Percentiles rank a stretch among this genome's conserved stretches.
Conservation (phyloP, 129 eudicot genomes). For the Helianthus annuus region HanXRQr2.0-SUNRISE NC_035446.2:98035775-98036274, state of each 20-base stretch:
- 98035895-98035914: conserved; percentile 1
- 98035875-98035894: conserved; percentile 10
- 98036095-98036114: too few species aligned
- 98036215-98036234: too few species aligned
- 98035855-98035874: conserved; percentile 28
- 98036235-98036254: too few species aligned
- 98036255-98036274: too few species aligned
- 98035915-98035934: conserved; percentile 26
- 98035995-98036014: background rate
- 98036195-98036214: too few species aligned
- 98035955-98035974: background rate
- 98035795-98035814: conserved; percentile 61
- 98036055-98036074: too few species aligned
- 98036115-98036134: too few species aligned
- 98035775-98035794: conserved; percentile 66
- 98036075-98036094: too few species aligned
- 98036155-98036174: too few species aligned
- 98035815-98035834: conserved; percentile 61
- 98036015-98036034: background rate
- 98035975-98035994: background rate
- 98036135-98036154: too few species aligned
- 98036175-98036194: too few species aligned
- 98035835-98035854: conserved; percentile 70
- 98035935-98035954: background rate
- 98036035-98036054: too few species aligned